phyloP scores from a whole-genome alignment of 192 early-diverging fungal species.

The Backusella tuberculispora region DNA sequence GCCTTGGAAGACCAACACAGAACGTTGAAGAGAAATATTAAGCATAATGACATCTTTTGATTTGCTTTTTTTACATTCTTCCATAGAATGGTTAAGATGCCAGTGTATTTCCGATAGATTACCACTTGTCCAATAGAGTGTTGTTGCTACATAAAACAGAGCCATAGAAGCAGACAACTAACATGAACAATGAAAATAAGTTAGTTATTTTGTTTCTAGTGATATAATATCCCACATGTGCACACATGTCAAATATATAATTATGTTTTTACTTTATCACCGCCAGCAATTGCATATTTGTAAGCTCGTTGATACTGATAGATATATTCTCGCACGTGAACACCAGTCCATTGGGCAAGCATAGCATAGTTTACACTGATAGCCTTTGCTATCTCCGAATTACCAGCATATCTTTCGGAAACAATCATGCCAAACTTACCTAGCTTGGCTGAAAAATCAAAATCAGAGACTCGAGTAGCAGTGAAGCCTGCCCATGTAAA shows the following conservation, averaged over 20 bases:
- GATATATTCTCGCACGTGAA: conserved; percentile 26
- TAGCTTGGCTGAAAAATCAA: conserved; percentile 18
- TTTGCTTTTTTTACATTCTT: conserved; percentile 21
- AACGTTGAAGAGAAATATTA: conserved; percentile 18
- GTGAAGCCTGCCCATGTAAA: conserved; percentile 29
- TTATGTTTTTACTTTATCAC: conserved; percentile 30
- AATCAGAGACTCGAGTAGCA: conserved; percentile 13
- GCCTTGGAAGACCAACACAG: conserved; percentile 30
- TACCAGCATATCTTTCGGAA: conserved; percentile 28
- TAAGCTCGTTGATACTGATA: conserved; percentile 32
- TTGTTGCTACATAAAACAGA: conserved; percentile 24
- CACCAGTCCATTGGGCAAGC: conserved; percentile 33
- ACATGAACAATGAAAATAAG: not conserved
- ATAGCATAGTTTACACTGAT: conserved; percentile 22
- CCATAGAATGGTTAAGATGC: conserved; percentile 26
- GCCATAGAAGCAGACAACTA: conserved; percentile 31
- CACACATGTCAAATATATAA: not conserved
- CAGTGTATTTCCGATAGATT: conserved; percentile 27
- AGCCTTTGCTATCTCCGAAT: conserved; percentile 32
- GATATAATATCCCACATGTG: not conserved
- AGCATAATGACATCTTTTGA: conserved; percentile 19
- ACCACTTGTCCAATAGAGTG: conserved; percentile 23
- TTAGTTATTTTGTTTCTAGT: not conserved
- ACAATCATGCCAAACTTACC: conserved; percentile 29
- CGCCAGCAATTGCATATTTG: conserved; percentile 31